Evolutionary conservation across 139 green algal genomes (phyloP).

Genomic region (Chlorella sp.): DNA sequence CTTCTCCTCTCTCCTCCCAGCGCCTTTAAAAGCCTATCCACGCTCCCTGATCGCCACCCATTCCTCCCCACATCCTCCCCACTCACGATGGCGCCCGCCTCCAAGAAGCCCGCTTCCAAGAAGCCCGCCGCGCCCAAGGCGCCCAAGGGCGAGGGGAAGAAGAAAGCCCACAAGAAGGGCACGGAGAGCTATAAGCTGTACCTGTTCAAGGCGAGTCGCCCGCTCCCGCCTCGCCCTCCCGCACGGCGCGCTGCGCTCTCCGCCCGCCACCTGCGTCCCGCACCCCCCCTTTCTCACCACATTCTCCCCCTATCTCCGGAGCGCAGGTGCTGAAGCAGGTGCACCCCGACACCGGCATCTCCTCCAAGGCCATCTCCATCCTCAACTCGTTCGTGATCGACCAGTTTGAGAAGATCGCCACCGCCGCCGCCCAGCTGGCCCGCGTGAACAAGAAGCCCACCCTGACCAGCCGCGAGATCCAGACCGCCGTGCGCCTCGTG

Average conservation of each 20-base stretch:
- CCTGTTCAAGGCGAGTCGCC: slow-evolving; percentile 48
- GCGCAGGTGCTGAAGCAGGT: slow-evolving; percentile 96
- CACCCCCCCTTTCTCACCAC: too few species aligned
- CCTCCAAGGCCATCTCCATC: slow-evolving; percentile 94
- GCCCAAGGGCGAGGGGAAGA: slow-evolving; percentile 24
- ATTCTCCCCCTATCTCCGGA: too few species aligned
- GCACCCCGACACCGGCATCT: slow-evolving; percentile 96
- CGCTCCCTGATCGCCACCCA: too few species aligned
- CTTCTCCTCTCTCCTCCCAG: too few species aligned
- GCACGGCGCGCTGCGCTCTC: too few species aligned
- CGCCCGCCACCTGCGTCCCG: too few species aligned
- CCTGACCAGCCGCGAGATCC: slow-evolving; percentile 88
- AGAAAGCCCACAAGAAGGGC: slow-evolving; percentile 39
- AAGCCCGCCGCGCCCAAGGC: slow-evolving; percentile 57
- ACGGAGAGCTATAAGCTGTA: slow-evolving; percentile 41
- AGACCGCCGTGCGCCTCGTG: slow-evolving; percentile 84
- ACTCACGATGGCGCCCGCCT: slow-evolving; percentile 11
- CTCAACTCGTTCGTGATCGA: slow-evolving; percentile 93
- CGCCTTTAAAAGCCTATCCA: too few species aligned
- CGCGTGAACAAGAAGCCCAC: slow-evolving; percentile 91
- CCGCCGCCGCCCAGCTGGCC: slow-evolving; percentile 70
- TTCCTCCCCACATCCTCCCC: too few species aligned
- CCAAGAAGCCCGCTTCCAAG: slow-evolving; percentile 4
- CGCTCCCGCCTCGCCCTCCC: too few species aligned
- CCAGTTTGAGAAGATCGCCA: slow-evolving; percentile 90